phyloP scores from a whole-genome alignment of 345 rosid species.

The Syzygium grande region DNA sequence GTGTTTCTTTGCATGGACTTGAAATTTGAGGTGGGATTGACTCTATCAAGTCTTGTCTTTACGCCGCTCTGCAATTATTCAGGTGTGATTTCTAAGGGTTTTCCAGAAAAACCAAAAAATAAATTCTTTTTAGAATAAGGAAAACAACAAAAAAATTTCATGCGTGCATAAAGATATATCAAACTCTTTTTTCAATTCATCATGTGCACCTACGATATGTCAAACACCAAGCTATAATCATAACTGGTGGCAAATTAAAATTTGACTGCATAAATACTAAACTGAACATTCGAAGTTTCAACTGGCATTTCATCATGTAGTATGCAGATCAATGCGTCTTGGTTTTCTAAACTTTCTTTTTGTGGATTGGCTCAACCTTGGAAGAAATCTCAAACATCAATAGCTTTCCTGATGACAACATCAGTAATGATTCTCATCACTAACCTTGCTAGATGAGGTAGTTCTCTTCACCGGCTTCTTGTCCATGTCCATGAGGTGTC shows the following conservation, averaged over 20 bases:
- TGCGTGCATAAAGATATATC: background rate
- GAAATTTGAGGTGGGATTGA: background rate
- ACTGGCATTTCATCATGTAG: background rate
- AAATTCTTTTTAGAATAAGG: background rate
- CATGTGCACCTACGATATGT: background rate
- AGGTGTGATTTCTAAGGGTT: background rate
- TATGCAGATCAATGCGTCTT: background rate
- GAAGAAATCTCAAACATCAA: background rate
- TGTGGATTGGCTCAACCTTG: background rate
- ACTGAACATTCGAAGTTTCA: background rate
- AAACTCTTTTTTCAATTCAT: background rate
- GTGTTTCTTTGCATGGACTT: background rate
- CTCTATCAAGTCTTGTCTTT: background rate
- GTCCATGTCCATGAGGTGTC: background rate
- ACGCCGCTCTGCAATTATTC: background rate
- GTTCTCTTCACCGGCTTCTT: background rate
- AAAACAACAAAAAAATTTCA: background rate
- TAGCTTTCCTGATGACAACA: background rate
- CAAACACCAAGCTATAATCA: background rate
- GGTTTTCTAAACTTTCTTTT: background rate
- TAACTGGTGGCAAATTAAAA: background rate
- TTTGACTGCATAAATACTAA: background rate
- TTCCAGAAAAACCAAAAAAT: background rate
- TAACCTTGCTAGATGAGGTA: conserved; percentile 1
- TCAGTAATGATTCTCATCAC: background rate